phyloP scores from a whole-genome alignment of 768 basidiomycete species.

The Calvatia gigantea region DNA sequence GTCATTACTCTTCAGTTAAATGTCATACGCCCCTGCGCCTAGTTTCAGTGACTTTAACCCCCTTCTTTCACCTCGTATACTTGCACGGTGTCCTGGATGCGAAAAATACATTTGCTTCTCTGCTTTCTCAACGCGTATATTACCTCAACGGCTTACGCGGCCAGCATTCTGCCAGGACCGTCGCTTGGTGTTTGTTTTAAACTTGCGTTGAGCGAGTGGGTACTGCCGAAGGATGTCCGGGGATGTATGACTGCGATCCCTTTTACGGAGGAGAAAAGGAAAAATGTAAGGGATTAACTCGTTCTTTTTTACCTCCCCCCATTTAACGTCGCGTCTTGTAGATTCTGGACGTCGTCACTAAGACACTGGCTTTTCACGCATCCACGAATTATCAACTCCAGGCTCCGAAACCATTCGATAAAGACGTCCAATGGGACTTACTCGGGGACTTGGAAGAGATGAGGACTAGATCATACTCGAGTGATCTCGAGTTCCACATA shows the following conservation, averaged over 20 bases:
- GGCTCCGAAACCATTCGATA: constrained; percentile 49
- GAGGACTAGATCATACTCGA: constrained; percentile 35
- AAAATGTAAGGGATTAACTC: constrained; percentile 38
- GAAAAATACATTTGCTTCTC: too few relatives aligned
- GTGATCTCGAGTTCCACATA: constrained; percentile 54
- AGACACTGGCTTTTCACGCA: constrained; percentile 57
- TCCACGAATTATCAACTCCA: constrained; percentile 58
- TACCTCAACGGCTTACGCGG: too few relatives aligned
- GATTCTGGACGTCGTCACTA: constrained; percentile 56
- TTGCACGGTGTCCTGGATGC: too few relatives aligned
- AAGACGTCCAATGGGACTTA: constrained; percentile 57
- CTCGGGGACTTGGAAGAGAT: constrained; percentile 47
- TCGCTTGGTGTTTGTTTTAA: too few relatives aligned
- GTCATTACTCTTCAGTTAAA: too few relatives aligned
- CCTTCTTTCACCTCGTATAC: too few relatives aligned
- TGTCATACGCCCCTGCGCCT: too few relatives aligned
- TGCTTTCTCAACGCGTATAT: too few relatives aligned
- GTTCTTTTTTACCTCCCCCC: neutral
- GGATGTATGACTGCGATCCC: constrained; percentile 49
- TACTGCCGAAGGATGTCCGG: constrained; percentile 45
- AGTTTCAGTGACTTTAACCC: too few relatives aligned
- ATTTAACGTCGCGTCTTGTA: constrained; percentile 16
- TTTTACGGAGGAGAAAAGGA: constrained; percentile 41
- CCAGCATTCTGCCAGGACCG: too few relatives aligned
- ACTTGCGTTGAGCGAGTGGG: too few relatives aligned